Percentiles rank a stretch among this genome's conserved stretches.
Conservation (phyloP, 768 basidiomycete genomes). For the Rhodotorula paludigena region DNA sequence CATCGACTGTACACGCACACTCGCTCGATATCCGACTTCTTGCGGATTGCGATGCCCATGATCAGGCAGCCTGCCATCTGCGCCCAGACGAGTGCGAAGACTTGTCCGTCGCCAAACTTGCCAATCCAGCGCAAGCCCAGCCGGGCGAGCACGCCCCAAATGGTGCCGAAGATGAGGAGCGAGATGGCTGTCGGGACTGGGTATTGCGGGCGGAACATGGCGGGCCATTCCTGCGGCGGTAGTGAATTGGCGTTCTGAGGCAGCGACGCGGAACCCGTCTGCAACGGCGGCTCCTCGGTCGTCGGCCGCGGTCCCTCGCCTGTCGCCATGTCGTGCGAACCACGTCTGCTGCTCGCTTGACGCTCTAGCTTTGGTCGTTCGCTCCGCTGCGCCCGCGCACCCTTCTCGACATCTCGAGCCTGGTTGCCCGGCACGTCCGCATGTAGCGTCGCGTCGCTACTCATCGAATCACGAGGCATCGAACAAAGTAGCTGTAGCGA, state of each 20-base stretch:
- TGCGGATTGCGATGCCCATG: slow-evolving; percentile 78
- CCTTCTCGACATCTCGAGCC: too few relatives aligned
- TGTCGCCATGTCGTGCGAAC: too few relatives aligned
- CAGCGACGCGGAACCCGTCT: slow-evolving; percentile 1
- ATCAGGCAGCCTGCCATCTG: slow-evolving; percentile 84
- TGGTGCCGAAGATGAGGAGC: slow-evolving; percentile 71
- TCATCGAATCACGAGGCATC: too few relatives aligned
- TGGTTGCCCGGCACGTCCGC: too few relatives aligned
- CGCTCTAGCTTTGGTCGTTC: too few relatives aligned
- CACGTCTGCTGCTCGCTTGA: too few relatives aligned
- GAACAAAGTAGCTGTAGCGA: too few relatives aligned
- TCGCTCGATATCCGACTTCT: slow-evolving; percentile 66
- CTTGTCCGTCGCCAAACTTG: slow-evolving; percentile 65
- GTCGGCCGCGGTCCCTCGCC: background rate
- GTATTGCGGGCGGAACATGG: slow-evolving; percentile 53
- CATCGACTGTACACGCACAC: slow-evolving; percentile 57
- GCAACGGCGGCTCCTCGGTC: slow-evolving; percentile 14
- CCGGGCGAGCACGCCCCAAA: slow-evolving; percentile 77
- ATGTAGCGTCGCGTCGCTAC: too few relatives aligned
- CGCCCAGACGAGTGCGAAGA: slow-evolving; percentile 77
- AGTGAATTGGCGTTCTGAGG: slow-evolving; percentile 4
- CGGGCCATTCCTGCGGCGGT: too few relatives aligned
- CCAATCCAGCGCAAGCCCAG: slow-evolving; percentile 71
- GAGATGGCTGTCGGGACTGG: slow-evolving; percentile 58
- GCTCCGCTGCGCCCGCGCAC: too few relatives aligned